phyloP scores from a whole-genome alignment of 1,284 basidiomycete genomes.

The Sporisorium iseilematis-ciliati region DNA sequence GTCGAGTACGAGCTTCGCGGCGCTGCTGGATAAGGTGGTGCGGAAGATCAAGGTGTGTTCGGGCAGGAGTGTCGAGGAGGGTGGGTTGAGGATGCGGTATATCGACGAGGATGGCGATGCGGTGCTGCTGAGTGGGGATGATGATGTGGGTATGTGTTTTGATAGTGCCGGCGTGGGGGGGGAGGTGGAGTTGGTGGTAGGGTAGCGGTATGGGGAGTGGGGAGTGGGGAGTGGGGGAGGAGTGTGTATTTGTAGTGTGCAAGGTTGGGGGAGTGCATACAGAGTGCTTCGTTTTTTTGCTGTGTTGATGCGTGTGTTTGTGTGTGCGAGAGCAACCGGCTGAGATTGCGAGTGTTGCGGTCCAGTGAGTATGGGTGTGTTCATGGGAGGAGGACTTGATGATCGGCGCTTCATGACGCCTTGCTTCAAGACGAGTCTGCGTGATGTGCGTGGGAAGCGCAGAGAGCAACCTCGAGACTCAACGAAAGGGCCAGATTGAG shows the following conservation, averaged over 20 bases:
- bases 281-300: not conserved
- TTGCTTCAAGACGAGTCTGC: too few relatives aligned
- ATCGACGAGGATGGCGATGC: conserved; percentile 67
- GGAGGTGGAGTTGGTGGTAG: conserved; percentile 57
- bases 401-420: too few relatives aligned
- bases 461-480: too few relatives aligned
- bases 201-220: too few relatives aligned
- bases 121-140: conserved; percentile 65
- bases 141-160: conserved; percentile 67
- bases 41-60: conserved; percentile 83
- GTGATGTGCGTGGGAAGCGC: too few relatives aligned
- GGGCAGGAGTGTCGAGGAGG: conserved; percentile 41
- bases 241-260: conserved; percentile 1
- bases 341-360: too few relatives aligned
- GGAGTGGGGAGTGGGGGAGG: too few relatives aligned
- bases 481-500: too few relatives aligned
- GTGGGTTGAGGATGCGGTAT: conserved; percentile 53
- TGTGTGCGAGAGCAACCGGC: not conserved
- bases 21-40: conserved; percentile 87
- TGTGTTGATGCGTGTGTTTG: not conserved
- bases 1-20: conserved; percentile 79
- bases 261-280: not conserved
- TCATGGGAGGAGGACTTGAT: too few relatives aligned
- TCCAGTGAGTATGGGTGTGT: too few relatives aligned
- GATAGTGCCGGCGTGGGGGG: conserved; percentile 39